Percentiles rank a stretch among this genome's conserved stretches.
Conservation (phyloP, 1,284 basidiomycete genomes). For the Cystobasidiaceae sp. region DNA sequence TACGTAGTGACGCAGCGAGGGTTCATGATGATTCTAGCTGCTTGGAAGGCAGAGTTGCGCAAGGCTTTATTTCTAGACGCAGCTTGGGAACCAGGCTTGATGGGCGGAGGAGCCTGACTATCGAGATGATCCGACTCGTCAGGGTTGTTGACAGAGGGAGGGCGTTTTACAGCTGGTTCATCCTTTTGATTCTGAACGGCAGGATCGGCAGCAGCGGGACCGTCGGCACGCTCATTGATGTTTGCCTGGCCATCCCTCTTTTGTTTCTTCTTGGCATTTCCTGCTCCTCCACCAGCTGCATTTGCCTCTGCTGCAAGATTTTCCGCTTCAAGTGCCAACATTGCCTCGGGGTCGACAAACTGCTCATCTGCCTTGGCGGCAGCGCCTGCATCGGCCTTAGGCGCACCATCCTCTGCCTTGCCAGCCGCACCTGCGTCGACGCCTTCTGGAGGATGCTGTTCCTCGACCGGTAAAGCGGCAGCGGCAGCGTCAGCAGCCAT, state of each 20-base stretch:
- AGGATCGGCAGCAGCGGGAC: conserved; percentile 23
- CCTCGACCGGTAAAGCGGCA: conserved; percentile 34
- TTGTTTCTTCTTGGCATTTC: neutral
- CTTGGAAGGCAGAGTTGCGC: too few relatives aligned
- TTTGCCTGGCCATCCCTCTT: too few relatives aligned
- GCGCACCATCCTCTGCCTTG: neutral
- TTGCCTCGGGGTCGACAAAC: conserved; percentile 25
- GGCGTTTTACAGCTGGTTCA: conserved; percentile 1
- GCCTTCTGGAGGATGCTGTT: conserved; percentile 18
- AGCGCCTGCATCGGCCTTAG: conserved; percentile 1
- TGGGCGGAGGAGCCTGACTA: conserved; percentile 12
- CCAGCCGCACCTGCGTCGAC: conserved; percentile 1
- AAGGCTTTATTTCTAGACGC: too few relatives aligned
- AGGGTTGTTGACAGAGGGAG: conserved; percentile 26
- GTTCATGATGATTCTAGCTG: conserved; percentile 85
- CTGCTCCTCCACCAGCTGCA: neutral
- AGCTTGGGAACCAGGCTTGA: neutral
- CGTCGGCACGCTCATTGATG: conserved; percentile 9
- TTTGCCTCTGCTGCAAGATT: conserved; percentile 2
- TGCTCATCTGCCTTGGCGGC: conserved; percentile 19
- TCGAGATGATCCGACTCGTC: conserved; percentile 28
- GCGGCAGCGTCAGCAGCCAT: conserved; percentile 37
- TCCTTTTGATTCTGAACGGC: conserved; percentile 6
- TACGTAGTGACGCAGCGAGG: conserved; percentile 93
- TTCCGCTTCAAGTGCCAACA: conserved; percentile 26